Conservation (phyloP, 768 basidiomycete genomes). For the Gloeopeniophorella convolvens region DNA sequence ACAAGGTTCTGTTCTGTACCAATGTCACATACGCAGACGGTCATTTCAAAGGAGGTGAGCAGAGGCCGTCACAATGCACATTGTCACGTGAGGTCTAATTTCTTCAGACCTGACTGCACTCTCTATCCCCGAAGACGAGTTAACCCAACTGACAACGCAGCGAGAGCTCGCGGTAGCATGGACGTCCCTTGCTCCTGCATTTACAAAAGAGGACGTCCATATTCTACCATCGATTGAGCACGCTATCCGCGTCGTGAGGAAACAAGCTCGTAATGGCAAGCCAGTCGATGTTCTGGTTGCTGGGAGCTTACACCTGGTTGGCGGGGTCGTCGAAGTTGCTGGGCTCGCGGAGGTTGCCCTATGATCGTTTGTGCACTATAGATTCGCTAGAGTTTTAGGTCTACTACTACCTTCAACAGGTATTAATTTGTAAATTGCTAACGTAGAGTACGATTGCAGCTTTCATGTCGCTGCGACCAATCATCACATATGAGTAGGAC, state of each 20-base stretch:
- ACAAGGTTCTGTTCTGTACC: conserved; percentile 89
- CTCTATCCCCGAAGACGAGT: conserved; percentile 54
- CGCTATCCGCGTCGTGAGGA: conserved; percentile 62
- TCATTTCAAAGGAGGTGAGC: conserved; percentile 81
- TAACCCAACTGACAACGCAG: conserved; percentile 66
- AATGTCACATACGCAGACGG: conserved; percentile 94
- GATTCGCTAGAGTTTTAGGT: neutral
- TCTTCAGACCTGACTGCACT: conserved; percentile 68
- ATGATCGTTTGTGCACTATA: conserved; percentile 25
- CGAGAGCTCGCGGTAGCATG: conserved; percentile 71
- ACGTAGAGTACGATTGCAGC: too few relatives aligned
- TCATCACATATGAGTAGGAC: too few relatives aligned
- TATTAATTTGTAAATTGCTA: conserved; percentile 12
- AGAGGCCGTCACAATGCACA: neutral
- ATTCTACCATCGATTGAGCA: conserved; percentile 87
- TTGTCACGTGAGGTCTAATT: conserved; percentile 1
- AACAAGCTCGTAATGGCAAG: conserved; percentile 27
- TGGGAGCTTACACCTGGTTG: conserved; percentile 90
- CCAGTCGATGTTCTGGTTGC: conserved; percentile 69
- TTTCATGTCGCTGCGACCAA: too few relatives aligned
- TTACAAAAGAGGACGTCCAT: conserved; percentile 56
- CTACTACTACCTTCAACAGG: conserved; percentile 34
- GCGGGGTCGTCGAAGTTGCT: conserved; percentile 89
- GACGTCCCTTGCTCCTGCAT: conserved; percentile 54
- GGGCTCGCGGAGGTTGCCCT: conserved; percentile 67